Evolutionary conservation across 2,329 filamentous ascomycete species (phyloP), one percentile per base, ranked within the genome.

Genomic region (Fusarium verrucosum): DNA sequence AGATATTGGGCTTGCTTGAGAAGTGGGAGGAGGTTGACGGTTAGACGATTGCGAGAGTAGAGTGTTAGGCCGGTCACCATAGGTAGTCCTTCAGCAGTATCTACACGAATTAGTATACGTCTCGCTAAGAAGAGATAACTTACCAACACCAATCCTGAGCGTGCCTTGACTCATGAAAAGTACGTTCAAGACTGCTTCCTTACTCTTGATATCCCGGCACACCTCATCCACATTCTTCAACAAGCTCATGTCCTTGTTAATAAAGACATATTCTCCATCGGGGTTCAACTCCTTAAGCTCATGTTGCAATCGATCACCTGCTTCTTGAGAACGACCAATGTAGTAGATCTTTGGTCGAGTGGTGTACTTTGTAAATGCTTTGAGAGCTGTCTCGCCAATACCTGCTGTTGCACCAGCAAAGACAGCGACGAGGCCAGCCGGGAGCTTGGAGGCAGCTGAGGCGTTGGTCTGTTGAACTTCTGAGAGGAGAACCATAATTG

Each of bases 1-100:
- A 70, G 53, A 17, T 54, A 65, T 2, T 44, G 9, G 1, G 63
- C 67, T 1, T 50, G 50, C 14, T 40, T 75, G 3, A 90, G 77
- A 0, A 83, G 78, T 0, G 87, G 86, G 10, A 88, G 81, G 1
- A 90, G 80, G 50, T 87, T 86, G 40, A 79, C 55, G 13, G 83
- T 78, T 68, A 88, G 84, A 35, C 85, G 84, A 62, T 83, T 80
- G 19, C 87, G 86, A 6, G 83, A 79, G 74, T 89, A 88, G 74
- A 83, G 85, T 19, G 78, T 77, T 16, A 89, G 77, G 9, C 82
- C 78, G 22, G 81, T 78, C 28, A 81, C 78, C 25, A 80, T 77
- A 47, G 85, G 80, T 3, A 90, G 76, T 4, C 84, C 85, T 73
- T 90, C 87, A 0, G 75, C 47, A 0, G 85, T 87, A 58, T 87